phyloP scores from a whole-genome alignment of 805 yeast genomes.

The Saturnispora dispora region DNA sequence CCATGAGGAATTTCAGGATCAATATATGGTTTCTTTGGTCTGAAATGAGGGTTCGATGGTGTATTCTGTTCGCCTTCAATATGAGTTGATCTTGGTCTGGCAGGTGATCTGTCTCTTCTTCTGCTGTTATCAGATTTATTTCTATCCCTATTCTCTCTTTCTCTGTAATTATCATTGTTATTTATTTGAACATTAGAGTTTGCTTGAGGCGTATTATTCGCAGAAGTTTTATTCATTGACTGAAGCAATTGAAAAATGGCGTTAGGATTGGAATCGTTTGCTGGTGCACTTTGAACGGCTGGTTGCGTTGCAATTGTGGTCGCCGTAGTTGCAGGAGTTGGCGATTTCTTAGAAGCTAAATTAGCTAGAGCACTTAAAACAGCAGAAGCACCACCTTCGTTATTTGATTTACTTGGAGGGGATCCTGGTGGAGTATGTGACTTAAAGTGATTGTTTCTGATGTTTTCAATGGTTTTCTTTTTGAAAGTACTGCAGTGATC shows the following conservation, averaged over 20 bases:
- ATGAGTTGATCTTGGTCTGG: slow-evolving; percentile 23
- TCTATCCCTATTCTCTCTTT: slow-evolving; percentile 25
- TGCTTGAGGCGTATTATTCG: neutral
- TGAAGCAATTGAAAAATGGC: slow-evolving; percentile 46
- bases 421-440: slow-evolving; percentile 68
- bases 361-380: slow-evolving; percentile 64
- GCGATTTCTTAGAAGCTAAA: slow-evolving; percentile 41
- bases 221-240: slow-evolving; percentile 31
- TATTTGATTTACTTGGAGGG: slow-evolving; percentile 34
- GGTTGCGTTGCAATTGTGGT: slow-evolving; percentile 26
- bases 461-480: slow-evolving; percentile 41
- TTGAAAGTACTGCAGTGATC: slow-evolving; percentile 72
- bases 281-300: slow-evolving; percentile 5
- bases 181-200: slow-evolving; percentile 13
- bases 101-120: slow-evolving; percentile 49
- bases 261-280: slow-evolving; percentile 26
- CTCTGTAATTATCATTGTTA: slow-evolving; percentile 13
- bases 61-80: slow-evolving; percentile 52
- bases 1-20: slow-evolving; percentile 72
- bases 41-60: slow-evolving; percentile 65
- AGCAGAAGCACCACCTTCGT: slow-evolving; percentile 44
- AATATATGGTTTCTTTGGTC: slow-evolving; percentile 62
- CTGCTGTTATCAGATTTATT: slow-evolving; percentile 26
- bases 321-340: slow-evolving; percentile 21
- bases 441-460: slow-evolving; percentile 51